Base-by-base conservation (phyloP, 1,139 yeast species). In the Scheffersomyces insectosa region DNA sequence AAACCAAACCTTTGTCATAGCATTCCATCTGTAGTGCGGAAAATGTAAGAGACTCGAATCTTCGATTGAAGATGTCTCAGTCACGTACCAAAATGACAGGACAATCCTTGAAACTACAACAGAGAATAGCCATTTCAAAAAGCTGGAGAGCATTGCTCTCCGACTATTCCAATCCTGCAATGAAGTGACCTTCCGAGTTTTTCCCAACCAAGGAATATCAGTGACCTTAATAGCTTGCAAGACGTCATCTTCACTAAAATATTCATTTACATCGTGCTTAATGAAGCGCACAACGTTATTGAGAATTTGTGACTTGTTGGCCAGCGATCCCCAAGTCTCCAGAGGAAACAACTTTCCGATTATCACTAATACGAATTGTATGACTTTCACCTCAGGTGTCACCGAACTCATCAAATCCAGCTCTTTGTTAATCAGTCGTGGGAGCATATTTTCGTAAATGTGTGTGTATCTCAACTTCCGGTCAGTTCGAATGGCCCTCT, bases 11-110 rank as follows among this genome's bases (percentile, higher is more conserved):
- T 55, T 52, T 0, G 81, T 64, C 5, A 82, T 56, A 10, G 44
- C 44, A 7, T 54, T 55, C 97, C 97, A 91, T 0, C 67, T 61
- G 25, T 65, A 69, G 41, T 83, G 90, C 11, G 85, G 75, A 55
- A 77, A 88, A 57, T 72, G 88, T 1, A 72, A 49, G 0, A 77
- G 48, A 5, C 65, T 57, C 5, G 56, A 56, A 0, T 66, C 57
- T 3, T 76, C 72, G 2, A 83, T 70, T 0, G 75, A 60, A 1
- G 83, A 74, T 0, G 75, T 60, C 42, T 82, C 85, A 0, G 93
- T 82, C 3, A 85, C 82, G 56, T 86, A 85, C 72, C 91, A 91
- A 54, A 79, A 81, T 0, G 75, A 62, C 0, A 69, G 61, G 0
- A 88, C 50, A 1, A 88, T 50, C 11, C 70, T 71, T 6, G 76